Conservation (phyloP, 1,284 basidiomycete genomes). For the Tremellales sp. region DNA sequence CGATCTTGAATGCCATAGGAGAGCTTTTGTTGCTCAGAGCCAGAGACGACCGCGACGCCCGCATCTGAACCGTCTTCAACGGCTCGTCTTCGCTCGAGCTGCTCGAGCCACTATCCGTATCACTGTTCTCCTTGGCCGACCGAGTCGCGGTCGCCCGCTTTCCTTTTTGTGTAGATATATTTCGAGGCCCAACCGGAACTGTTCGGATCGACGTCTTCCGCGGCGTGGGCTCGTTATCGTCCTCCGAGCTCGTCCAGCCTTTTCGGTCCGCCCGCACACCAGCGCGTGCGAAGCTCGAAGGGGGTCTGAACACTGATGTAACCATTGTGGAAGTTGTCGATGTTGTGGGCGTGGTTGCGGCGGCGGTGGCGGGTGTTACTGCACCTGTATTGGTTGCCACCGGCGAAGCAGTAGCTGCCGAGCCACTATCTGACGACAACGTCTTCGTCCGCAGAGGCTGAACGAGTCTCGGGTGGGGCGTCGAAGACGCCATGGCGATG, state of each 20-base stretch:
- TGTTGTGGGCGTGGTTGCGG: background rate
- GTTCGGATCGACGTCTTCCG: background rate
- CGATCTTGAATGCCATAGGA: background rate
- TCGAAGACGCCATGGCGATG: background rate
- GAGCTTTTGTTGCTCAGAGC: background rate
- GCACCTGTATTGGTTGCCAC: conserved; percentile 2
- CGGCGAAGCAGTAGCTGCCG: background rate
- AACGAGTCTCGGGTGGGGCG: background rate
- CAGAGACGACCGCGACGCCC: conserved; percentile 9
- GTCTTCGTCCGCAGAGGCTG: background rate
- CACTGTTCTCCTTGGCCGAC: conserved; percentile 1
- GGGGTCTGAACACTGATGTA: conserved; percentile 8
- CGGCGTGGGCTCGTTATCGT: conserved; percentile 10
- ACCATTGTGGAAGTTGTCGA: background rate
- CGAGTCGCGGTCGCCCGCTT: background rate
- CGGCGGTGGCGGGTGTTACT: background rate
- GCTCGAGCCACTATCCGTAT: background rate
- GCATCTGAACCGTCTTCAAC: conserved; percentile 9
- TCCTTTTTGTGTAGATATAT: no score
- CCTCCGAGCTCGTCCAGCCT: conserved; percentile 20
- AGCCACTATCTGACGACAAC: background rate
- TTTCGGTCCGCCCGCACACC: conserved; percentile 1
- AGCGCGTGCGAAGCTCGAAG: conserved; percentile 18
- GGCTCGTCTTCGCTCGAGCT: conserved; percentile 19
- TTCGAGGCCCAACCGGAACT: background rate